phyloP scores from a whole-genome alignment of 306 rosid species.

The Benincasa hispida region DNA sequence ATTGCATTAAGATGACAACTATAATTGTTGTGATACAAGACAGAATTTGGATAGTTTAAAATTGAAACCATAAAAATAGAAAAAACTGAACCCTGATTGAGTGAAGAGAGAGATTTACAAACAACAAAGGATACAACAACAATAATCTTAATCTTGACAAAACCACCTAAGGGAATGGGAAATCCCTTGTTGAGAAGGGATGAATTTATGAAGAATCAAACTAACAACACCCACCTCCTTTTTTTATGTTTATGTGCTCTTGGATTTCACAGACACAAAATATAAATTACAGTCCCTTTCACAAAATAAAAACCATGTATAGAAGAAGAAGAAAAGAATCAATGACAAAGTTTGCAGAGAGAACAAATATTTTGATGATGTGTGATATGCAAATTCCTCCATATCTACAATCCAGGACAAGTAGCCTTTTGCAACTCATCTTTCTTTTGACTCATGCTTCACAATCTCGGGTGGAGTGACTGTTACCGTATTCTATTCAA shows the following conservation, averaged over 20 bases:
- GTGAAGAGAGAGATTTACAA: slow-evolving; percentile 9
- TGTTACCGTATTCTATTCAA: not conserved
- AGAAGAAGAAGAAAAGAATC: slow-evolving; percentile 7
- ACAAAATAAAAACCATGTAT: not conserved
- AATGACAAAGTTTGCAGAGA: slow-evolving; percentile 1
- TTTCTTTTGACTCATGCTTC: not conserved
- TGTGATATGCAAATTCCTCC: slow-evolving; percentile 5
- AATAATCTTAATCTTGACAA: slow-evolving; percentile 6
- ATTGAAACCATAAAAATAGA: not conserved
- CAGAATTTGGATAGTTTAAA: slow-evolving; percentile 3
- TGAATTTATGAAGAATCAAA: not conserved
- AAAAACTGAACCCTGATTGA: not conserved
- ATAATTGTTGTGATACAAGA: not conserved
- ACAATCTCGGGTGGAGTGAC: not conserved
- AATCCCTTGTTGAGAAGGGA: not conserved
- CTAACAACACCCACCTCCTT: not conserved
- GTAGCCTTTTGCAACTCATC: slow-evolving; percentile 12
- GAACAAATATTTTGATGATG: slow-evolving; percentile 8
- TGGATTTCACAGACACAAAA: slow-evolving; percentile 3
- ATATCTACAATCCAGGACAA: slow-evolving; percentile 4
- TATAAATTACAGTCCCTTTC: slow-evolving; percentile 3
- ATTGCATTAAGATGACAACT: slow-evolving; percentile 5
- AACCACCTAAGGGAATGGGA: not conserved
- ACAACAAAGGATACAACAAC: slow-evolving; percentile 7
- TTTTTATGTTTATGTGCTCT: slow-evolving; percentile 10